Percentiles rank a stretch among this genome's conserved stretches.
phyloP scores from a whole-genome alignment of 345 rosid genomes.

The Citrus reticulata region DNA sequence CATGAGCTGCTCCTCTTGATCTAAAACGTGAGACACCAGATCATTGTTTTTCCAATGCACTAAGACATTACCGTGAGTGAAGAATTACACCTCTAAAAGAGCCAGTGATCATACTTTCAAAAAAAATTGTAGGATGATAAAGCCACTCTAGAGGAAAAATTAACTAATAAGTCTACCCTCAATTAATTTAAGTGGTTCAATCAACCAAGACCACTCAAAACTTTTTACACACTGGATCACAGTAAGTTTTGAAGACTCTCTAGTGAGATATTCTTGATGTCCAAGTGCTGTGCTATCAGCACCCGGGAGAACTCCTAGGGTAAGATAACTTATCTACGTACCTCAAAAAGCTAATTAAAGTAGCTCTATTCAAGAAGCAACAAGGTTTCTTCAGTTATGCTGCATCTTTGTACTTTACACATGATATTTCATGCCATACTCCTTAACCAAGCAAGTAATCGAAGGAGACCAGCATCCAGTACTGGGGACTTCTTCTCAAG shows the following conservation, averaged over 20 bases:
- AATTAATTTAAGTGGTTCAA: not conserved
- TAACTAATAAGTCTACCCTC: not conserved
- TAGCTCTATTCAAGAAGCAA: not conserved
- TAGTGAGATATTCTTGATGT: not conserved
- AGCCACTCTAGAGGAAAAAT: not conserved
- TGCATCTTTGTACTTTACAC: not conserved
- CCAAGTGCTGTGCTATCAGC: not conserved
- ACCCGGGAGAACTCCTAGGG: not conserved
- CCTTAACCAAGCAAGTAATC: conserved; percentile 74
- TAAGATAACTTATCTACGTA: not conserved
- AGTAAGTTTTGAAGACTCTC: not conserved
- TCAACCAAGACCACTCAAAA: not conserved
- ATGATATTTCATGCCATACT: conserved; percentile 51
- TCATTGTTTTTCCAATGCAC: not conserved
- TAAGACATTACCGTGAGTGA: not conserved
- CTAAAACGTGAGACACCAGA: not conserved
- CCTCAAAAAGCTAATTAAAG: not conserved
- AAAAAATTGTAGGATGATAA: not conserved
- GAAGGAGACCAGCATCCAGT: conserved; percentile 68
- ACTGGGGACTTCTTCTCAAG: conserved; percentile 72
- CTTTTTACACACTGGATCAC: not conserved
- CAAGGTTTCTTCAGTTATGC: not conserved
- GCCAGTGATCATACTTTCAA: not conserved
- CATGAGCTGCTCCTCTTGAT: not conserved
- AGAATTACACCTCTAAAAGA: not conserved